phyloP scores from a whole-genome alignment of 2,329 filamentous ascomycete species.

The Penicillium sp. region DNA sequence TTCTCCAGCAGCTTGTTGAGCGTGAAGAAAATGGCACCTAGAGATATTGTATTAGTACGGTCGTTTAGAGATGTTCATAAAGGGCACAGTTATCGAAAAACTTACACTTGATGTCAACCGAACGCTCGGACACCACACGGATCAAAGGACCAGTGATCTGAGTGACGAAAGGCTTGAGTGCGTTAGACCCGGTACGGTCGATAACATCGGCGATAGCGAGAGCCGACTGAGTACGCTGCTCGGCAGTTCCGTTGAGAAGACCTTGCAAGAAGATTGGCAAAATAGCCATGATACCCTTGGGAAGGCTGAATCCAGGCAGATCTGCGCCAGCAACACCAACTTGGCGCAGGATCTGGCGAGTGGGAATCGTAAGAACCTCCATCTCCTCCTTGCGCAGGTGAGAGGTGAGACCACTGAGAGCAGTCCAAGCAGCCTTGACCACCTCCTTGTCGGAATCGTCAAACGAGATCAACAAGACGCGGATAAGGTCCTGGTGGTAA shows the following conservation, averaged over 20 bases:
- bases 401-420: conserved; percentile 85
- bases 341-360: conserved; percentile 82
- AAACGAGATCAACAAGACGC: conserved; percentile 87
- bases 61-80: not conserved
- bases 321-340: conserved; percentile 86
- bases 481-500: conserved; percentile 95
- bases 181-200: conserved; percentile 85
- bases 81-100: not conserved
- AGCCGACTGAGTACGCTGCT: conserved; percentile 90
- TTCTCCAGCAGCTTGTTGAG: conserved; percentile 96
- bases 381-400: conserved; percentile 95
- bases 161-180: conserved; percentile 92
- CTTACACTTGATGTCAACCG: conserved; percentile 83
- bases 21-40: conserved; percentile 85
- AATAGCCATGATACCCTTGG: conserved; percentile 96
- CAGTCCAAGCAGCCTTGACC: conserved; percentile 87
- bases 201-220: conserved; percentile 95
- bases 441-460: conserved; percentile 84
- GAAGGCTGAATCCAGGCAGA: conserved; percentile 84
- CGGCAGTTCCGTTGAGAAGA: conserved; percentile 92
- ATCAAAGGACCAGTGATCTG: conserved; percentile 98
- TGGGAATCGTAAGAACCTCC: conserved; percentile 88
- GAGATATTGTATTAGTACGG: not conserved
- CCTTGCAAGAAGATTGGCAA: conserved; percentile 97
- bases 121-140: conserved; percentile 94